phyloP scores from a whole-genome alignment of 2,329 filamentous ascomycete genomes.

The Xylaria digitata region DNA sequence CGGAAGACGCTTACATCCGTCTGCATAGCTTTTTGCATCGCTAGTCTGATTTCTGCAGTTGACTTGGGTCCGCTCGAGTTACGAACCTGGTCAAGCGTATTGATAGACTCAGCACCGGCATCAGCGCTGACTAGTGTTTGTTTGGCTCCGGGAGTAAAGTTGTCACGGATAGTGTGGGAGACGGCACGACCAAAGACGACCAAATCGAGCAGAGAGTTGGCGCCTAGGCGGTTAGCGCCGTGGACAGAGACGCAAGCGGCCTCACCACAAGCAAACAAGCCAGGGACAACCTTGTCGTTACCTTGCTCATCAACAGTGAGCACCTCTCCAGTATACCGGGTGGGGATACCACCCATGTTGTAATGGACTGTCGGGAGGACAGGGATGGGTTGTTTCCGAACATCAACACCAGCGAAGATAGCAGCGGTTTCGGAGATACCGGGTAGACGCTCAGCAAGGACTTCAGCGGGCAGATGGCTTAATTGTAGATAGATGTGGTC shows the following conservation, averaged over 20 bases:
- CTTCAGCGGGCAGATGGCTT: constrained; percentile 90
- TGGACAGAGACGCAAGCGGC: constrained; percentile 98
- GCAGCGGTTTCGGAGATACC: constrained; percentile 98
- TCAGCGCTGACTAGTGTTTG: constrained; percentile 85
- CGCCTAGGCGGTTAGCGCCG: constrained; percentile 96
- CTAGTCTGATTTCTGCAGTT: constrained; percentile 86
- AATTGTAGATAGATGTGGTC: constrained; percentile 99
- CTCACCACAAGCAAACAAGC: constrained; percentile 96
- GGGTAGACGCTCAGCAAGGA: constrained; percentile 94
- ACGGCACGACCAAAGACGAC: constrained; percentile 98
- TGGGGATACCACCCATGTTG: constrained; percentile 99
- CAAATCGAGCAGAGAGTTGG: constrained; percentile 97
- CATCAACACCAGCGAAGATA: constrained; percentile 97
- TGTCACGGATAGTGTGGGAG: constrained; percentile 96
- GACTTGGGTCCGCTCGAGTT: constrained; percentile 85
- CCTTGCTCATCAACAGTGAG: constrained; percentile 86
- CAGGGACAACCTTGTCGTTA: constrained; percentile 92
- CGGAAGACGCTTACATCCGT: constrained; percentile 96
- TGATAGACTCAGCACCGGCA: constrained; percentile 87
- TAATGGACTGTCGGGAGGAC: constrained; percentile 98
- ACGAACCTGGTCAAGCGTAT: constrained; percentile 85
- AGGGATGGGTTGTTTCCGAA: constrained; percentile 95
- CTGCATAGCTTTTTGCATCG: constrained; percentile 99
- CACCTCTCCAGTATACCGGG: constrained; percentile 96
- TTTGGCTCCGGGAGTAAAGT: constrained; percentile 83